Percentiles rank a stretch among this genome's conserved stretches.
Conservation (phyloP, 177 flowering plant species). For the Vitis hybrid region DNA sequence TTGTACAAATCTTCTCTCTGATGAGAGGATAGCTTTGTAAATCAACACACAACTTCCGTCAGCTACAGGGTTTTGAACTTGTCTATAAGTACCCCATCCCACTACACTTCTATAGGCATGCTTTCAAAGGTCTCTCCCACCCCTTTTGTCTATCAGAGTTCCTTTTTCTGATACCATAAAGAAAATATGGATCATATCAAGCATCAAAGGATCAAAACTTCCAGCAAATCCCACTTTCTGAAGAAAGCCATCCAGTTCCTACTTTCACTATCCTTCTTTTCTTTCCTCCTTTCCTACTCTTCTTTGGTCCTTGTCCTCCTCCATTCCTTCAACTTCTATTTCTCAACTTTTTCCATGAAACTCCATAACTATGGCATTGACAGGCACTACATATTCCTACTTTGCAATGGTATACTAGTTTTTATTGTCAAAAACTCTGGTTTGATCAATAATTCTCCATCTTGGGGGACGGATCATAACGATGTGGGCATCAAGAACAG, state of each 20-base stretch:
- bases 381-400: conserved; percentile 53
- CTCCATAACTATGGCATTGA: conserved; percentile 10
- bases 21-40: too few relatives aligned
- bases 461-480: neutral
- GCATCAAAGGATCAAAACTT: neutral
- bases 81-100: too few relatives aligned
- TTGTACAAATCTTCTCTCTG: too few relatives aligned
- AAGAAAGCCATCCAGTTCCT: conserved; percentile 3
- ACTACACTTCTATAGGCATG: too few relatives aligned
- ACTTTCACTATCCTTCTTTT: conserved; percentile 11
- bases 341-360: neutral
- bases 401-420: conserved; percentile 53
- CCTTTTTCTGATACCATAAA: neutral
- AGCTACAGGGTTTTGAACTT: too few relatives aligned
- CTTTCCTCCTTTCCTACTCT: conserved; percentile 11
- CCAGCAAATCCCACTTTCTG: neutral
- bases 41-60: too few relatives aligned
- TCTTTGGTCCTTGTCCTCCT: conserved; percentile 1
- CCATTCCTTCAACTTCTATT: neutral
- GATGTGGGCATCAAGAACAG: neutral
- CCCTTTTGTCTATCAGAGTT: neutral
- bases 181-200: conserved; percentile 3
- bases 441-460: neutral
- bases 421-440: conserved; percentile 36
- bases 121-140: neutral